Percentiles rank a stretch among this genome's conserved stretches.
These are phyloP conservation scores for Adansonia digitata DNA, from an alignment of 345 rosid genomes.

Conservation along the genomic window DNA sequence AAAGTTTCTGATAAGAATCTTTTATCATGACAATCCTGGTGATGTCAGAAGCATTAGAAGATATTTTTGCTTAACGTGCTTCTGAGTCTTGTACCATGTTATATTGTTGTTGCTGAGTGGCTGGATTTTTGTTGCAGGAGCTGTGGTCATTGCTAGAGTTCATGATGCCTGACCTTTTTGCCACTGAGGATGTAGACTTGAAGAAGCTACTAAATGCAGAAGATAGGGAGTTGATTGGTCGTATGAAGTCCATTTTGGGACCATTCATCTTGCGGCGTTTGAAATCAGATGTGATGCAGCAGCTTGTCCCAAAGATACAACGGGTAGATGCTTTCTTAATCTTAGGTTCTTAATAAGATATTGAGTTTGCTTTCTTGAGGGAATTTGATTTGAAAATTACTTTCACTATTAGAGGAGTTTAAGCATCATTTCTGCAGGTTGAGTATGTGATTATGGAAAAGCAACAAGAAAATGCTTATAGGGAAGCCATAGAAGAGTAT, in stretches of 20 bases:
- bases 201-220: conserved; percentile 82
- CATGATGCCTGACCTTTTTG: conserved; percentile 95
- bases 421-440: conserved; percentile 49
- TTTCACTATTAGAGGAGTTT: conserved; percentile 1
- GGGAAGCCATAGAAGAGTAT: conserved; percentile 88
- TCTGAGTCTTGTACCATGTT: not conserved
- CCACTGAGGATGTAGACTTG: conserved; percentile 85
- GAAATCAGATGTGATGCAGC: conserved; percentile 97
- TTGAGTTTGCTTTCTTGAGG: not conserved
- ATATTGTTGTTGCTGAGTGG: conserved; percentile 18
- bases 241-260: conserved; percentile 91
- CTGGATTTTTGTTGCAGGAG: conserved; percentile 50
- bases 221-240: conserved; percentile 70
- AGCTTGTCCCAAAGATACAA: conserved; percentile 90
- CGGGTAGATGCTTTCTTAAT: conserved; percentile 35
- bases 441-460: conserved; percentile 79
- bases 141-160: conserved; percentile 94
- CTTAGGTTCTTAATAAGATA: not conserved
- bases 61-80: not conserved
- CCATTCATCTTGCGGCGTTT: conserved; percentile 94
- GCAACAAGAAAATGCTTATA: conserved; percentile 72
- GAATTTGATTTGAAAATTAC: not conserved
- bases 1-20: not conserved
- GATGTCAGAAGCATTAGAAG: not conserved
- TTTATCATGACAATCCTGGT: not conserved